Evolutionary conservation across 306 rosid species (phyloP).

Genomic region (Hippophae tibetana): DNA sequence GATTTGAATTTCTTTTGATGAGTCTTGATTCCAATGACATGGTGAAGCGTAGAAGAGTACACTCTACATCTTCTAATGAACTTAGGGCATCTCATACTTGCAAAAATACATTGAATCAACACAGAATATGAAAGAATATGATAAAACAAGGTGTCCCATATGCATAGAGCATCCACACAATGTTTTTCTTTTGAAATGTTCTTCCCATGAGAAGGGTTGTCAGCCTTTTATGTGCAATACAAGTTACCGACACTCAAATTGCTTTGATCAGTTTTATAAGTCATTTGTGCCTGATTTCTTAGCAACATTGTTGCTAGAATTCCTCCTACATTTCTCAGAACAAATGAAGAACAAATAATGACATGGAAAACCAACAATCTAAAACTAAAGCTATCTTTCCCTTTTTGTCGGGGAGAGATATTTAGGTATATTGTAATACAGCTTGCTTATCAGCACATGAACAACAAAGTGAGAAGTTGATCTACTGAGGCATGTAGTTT

Average conservation of each 20-base stretch:
- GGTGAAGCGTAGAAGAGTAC: conserved; percentile 62
- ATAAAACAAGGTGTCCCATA: conserved; percentile 65
- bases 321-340: conserved; percentile 36
- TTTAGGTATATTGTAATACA: conserved; percentile 53
- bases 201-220: conserved; percentile 66
- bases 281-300: conserved; percentile 42
- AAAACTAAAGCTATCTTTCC: conserved; percentile 46
- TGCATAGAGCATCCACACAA: conserved; percentile 84
- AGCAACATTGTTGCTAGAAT: conserved; percentile 39
- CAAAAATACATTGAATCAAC: conserved; percentile 26
- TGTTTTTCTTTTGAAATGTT: conserved; percentile 61
- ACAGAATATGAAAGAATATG: conserved; percentile 54
- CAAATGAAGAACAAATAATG: conserved; percentile 27
- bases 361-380: conserved; percentile 23
- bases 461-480: conserved; percentile 55
- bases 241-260: conserved; percentile 75
- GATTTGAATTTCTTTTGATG: conserved; percentile 23
- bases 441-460: conserved; percentile 58
- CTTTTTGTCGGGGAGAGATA: conserved; percentile 76
- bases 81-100: conserved; percentile 31
- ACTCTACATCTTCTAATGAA: conserved; percentile 34
- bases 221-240: conserved; percentile 78
- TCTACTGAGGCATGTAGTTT: conserved; percentile 61
- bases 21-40: conserved; percentile 26
- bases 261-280: conserved; percentile 78